Percentiles rank a stretch among this genome's conserved stretches.
Evolutionary conservation across 176 grass and related monocot genomes (phyloP).

Genomic region (Aegilops speltoides): DNA sequence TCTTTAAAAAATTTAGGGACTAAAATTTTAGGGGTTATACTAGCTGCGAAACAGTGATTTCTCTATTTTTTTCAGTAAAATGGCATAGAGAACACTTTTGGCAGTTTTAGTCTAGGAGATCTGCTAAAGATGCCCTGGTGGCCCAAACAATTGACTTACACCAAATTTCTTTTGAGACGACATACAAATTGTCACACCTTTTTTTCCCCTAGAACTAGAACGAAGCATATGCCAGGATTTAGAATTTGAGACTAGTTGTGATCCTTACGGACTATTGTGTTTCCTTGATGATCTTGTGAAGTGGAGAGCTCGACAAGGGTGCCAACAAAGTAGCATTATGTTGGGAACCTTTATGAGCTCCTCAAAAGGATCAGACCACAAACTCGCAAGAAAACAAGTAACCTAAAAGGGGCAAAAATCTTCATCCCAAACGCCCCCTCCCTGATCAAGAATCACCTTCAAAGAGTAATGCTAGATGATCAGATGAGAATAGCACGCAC

Average conservation of each 20-base stretch:
- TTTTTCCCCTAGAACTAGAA: too few species aligned
- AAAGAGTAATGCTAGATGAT: not conserved
- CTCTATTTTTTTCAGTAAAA: too few species aligned
- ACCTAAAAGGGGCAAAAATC: not conserved
- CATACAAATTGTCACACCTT: too few species aligned
- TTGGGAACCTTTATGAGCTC: not conserved
- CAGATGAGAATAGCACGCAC: not conserved
- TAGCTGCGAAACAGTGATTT: too few species aligned
- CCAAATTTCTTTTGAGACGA: too few species aligned
- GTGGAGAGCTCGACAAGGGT: not conserved
- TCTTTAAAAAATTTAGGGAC: too few species aligned
- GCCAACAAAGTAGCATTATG: not conserved
- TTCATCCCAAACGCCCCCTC: not conserved
- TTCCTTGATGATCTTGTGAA: not conserved
- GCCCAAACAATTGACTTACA: too few species aligned
- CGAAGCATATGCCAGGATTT: not conserved
- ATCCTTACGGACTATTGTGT: not conserved
- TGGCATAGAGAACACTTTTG: too few species aligned
- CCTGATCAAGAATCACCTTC: not conserved
- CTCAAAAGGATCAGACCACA: not conserved
- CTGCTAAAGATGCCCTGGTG: too few species aligned
- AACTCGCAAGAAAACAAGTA: constrained; percentile 7
- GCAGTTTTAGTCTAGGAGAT: too few species aligned
- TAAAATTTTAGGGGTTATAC: too few species aligned
- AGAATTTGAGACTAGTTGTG: not conserved